A percentile compares a stretch with the other conserved stretches of the same genome.
Evolutionary conservation across 2,329 filamentous ascomycete genomes (phyloP).

Genomic region (Diaporthe sp.): DNA sequence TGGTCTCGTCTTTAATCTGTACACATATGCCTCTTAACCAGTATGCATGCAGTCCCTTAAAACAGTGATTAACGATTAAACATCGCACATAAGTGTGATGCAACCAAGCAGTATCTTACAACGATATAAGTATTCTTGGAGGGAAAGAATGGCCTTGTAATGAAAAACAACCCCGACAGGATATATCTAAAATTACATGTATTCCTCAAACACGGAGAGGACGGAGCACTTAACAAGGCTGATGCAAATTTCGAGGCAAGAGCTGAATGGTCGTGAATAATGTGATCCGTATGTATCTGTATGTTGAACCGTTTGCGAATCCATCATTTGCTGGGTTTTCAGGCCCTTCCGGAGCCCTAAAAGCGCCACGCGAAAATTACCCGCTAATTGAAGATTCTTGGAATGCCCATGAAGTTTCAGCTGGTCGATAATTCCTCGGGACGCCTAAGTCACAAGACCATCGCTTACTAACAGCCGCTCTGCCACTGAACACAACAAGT

Average conservation of each 20-base stretch:
- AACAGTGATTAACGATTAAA: too few relatives aligned
- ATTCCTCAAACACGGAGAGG: not conserved
- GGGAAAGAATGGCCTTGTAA: not conserved
- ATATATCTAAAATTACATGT: not conserved
- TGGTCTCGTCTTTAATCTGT: too few relatives aligned
- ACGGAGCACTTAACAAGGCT: not conserved
- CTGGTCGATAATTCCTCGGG: slow-evolving; percentile 24
- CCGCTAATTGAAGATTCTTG: not conserved
- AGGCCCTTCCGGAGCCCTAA: not conserved
- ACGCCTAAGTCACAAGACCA: not conserved
- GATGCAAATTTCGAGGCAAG: not conserved
- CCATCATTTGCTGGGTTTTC: too few relatives aligned
- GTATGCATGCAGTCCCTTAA: too few relatives aligned
- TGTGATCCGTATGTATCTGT: not conserved
- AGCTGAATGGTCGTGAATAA: not conserved
- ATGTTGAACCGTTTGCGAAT: not conserved
- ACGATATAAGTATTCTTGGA: not conserved
- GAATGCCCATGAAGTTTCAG: slow-evolving; percentile 16
- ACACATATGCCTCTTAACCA: too few relatives aligned
- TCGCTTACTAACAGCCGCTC: not conserved
- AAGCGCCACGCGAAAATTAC: slow-evolving; percentile 5
- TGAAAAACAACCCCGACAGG: too few relatives aligned
- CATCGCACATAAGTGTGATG: not conserved
- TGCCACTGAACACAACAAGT: not conserved
- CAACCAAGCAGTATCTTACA: not conserved